These are phyloP conservation scores for Ceratobasidium sp. DNA, from an alignment of 1,284 basidiomycete genomes.

Conservation along the genomic window DNA sequence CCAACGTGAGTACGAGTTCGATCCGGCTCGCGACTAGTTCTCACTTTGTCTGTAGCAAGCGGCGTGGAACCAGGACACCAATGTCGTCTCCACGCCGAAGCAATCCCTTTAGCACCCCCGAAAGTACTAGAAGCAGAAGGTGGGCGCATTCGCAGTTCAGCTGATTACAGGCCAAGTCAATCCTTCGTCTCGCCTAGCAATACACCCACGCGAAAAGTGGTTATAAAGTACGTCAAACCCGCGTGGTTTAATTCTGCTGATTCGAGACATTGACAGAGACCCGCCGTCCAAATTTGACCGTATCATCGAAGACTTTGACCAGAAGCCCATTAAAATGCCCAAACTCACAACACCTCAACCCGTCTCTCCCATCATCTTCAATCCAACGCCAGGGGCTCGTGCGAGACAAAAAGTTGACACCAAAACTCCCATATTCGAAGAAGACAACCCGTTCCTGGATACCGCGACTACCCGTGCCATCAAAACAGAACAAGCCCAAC, in stretches of 20 bases:
- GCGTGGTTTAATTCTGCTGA: background rate
- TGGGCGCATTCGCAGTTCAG: background rate
- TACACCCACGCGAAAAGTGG: conserved; percentile 28
- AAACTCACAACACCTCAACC: conserved; percentile 41
- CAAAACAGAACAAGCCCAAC: conserved; percentile 1
- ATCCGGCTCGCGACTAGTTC: background rate
- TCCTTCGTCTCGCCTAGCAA: conserved; percentile 15
- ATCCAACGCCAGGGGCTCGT: conserved; percentile 9
- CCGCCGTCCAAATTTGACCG: conserved; percentile 34
- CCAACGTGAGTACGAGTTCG: conserved; percentile 13
- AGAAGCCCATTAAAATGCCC: conserved; percentile 54
- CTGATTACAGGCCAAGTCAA: conserved; percentile 3
- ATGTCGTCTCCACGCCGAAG: conserved; percentile 15
- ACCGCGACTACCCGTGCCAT: background rate
- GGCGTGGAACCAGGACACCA: conserved; percentile 21
- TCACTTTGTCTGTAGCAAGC: background rate
- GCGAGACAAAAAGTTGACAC: conserved; percentile 12
- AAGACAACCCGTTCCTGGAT: conserved; percentile 35
- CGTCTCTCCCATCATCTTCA: background rate
- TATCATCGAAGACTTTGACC: conserved; percentile 51
- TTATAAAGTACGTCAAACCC: conserved; percentile 10
- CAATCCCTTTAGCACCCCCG: conserved; percentile 26
- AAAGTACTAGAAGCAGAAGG: conserved; percentile 30
- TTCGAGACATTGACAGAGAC: background rate
- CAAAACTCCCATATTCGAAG: conserved; percentile 41